Evolutionary conservation across 495 filamentous ascomycete species (phyloP).

Genomic region (Penicillium robsamsonii): DNA sequence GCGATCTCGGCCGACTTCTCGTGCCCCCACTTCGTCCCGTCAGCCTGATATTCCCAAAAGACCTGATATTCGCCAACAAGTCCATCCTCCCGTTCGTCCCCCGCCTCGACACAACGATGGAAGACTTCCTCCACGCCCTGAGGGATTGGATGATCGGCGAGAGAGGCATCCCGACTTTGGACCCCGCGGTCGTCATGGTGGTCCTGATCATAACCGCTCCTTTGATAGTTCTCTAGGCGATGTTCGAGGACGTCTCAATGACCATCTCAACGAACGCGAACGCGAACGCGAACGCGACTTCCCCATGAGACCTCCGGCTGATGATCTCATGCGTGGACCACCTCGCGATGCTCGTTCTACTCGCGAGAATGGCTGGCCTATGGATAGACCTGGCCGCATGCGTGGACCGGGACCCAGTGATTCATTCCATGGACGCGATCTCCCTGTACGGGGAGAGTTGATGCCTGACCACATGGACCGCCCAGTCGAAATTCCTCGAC

Average conservation of each 20-base stretch:
- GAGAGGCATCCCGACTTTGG: conserved; percentile 39
- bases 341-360: conserved; percentile 34
- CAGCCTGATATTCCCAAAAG: conserved; percentile 36
- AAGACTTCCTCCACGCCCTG: conserved; percentile 39
- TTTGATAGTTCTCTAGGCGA: conserved; percentile 35
- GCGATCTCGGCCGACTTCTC: conserved; percentile 27
- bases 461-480: conserved; percentile 39
- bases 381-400: conserved; percentile 36
- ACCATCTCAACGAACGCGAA: conserved; percentile 32
- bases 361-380: conserved; percentile 38
- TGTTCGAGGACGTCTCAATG: conserved; percentile 26
- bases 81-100: conserved; percentile 31
- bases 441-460: conserved; percentile 37
- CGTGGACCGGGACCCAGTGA: conserved; percentile 25
- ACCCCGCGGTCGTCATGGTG: conserved; percentile 37
- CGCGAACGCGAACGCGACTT: conserved; percentile 27
- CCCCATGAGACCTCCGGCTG: conserved; percentile 29
- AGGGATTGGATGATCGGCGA: conserved; percentile 39
- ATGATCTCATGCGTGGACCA: conserved; percentile 45
- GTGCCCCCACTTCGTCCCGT: conserved; percentile 30
- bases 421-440: conserved; percentile 30
- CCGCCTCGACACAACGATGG: conserved; percentile 29
- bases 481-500: conserved; percentile 31
- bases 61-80: conserved; percentile 38
- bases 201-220: conserved; percentile 34